A percentile compares a stretch with the other conserved stretches of the same genome.
phyloP scores from a whole-genome alignment of 169 alveolate species.

The Cryptosporidium muris region DNA sequence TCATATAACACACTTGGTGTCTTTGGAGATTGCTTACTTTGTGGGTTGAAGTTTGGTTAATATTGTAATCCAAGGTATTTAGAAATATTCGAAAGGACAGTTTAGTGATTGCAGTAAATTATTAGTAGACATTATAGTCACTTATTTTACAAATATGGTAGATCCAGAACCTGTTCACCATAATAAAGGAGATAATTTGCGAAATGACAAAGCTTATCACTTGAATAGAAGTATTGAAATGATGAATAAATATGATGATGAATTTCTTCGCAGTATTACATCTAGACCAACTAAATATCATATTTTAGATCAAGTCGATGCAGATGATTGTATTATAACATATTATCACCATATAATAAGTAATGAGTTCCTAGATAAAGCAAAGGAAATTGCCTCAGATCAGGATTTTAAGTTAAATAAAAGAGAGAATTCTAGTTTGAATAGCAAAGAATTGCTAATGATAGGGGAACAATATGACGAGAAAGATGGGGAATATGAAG shows the following conservation, averaged over 20 bases:
- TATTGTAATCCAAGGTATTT: no score
- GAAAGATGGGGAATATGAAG: constrained; percentile 17
- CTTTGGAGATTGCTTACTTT: no score
- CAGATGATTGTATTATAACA: constrained; percentile 48
- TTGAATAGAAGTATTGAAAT: background rate
- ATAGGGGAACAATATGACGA: constrained; percentile 1
- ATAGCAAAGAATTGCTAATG: no score
- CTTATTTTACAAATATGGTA: no score
- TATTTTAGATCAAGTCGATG: constrained; percentile 10
- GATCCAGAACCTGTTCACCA: no score
- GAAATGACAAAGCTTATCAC: background rate
- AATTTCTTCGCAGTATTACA: constrained; percentile 15
- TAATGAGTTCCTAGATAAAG: constrained; percentile 40
- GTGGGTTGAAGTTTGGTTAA: no score
- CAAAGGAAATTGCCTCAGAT: constrained; percentile 12
- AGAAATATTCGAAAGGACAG: no score
- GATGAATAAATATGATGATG: constrained; percentile 24
- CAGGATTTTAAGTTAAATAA: background rate
- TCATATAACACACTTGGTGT: no score
- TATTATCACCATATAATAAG: constrained; percentile 32
- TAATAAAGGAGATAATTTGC: background rate
- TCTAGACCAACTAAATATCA: constrained; percentile 38
- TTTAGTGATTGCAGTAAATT: no score
- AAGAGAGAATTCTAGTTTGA: no score
- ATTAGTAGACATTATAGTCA: no score